These are phyloP conservation scores for Spathaspora girioi DNA, from an alignment of 805 yeast genomes.

Conservation along the genomic window DNA sequence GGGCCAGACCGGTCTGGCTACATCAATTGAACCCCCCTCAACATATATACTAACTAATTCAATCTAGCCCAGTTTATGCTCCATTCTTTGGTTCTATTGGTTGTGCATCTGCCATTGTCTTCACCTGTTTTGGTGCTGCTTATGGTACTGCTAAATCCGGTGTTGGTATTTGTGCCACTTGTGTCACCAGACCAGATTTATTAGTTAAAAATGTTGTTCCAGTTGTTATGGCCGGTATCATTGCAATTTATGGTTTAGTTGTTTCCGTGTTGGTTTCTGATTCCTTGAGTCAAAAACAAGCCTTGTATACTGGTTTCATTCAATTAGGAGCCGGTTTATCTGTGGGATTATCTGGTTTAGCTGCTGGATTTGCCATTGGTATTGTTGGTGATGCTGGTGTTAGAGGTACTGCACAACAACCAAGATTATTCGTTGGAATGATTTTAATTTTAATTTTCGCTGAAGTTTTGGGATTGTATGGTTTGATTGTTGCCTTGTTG, in stretches of 20 bases:
- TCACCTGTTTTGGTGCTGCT: constrained; percentile 98
- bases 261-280: constrained; percentile 93
- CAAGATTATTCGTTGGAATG: constrained; percentile 98
- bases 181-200: constrained; percentile 95
- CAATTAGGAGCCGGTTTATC: constrained; percentile 98
- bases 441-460: constrained; percentile 97
- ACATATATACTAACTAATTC: constrained; percentile 14
- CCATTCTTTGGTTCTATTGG: constrained; percentile 99
- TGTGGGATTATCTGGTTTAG: constrained; percentile 94
- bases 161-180: constrained; percentile 98
- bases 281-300: constrained; percentile 83
- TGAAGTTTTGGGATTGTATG: constrained; percentile 97
- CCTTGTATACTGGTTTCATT: constrained; percentile 94
- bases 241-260: constrained; percentile 96
- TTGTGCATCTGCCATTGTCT: constrained; percentile 98
- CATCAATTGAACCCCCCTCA: neutral
- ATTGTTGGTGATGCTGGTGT: constrained; percentile 99
- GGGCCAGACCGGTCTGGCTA: neutral
- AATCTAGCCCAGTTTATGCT: constrained; percentile 66
- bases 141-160: constrained; percentile 99
- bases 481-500: constrained; percentile 95
- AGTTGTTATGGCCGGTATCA: constrained; percentile 99
- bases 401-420: constrained; percentile 97
- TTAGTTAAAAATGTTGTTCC: constrained; percentile 92
- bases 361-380: constrained; percentile 99